Percentiles rank a stretch among this genome's conserved stretches.
Evolutionary conservation across 306 rosid species (phyloP).

Genomic region (Astragalus membranaceus): DNA sequence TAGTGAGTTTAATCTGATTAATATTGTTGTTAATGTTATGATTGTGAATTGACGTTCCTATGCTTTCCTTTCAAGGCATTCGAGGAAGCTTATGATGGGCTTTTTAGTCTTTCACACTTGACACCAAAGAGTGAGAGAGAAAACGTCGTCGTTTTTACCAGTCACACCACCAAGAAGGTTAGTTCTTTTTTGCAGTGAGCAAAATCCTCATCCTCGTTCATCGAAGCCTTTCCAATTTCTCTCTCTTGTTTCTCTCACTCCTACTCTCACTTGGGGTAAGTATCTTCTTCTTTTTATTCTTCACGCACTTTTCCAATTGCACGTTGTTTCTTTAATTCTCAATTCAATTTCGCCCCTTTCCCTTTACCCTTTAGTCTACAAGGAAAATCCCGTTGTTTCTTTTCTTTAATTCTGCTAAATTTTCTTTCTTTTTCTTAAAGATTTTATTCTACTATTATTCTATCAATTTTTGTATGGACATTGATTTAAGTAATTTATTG

Average conservation of each 20-base stretch:
- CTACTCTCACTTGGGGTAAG: conserved; percentile 8
- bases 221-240: background rate
- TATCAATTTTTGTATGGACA: background rate
- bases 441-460: background rate
- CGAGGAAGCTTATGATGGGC: background rate
- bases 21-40: background rate
- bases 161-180: background rate
- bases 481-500: conserved; percentile 29
- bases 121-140: background rate
- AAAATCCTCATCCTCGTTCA: background rate
- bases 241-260: background rate
- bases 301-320: background rate
- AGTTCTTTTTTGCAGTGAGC: background rate
- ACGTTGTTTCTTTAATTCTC: background rate
- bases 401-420: background rate
- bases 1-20: background rate
- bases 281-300: background rate
- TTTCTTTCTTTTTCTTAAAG: background rate
- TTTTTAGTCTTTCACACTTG: background rate
- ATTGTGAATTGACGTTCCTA: background rate
- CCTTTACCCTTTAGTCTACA: background rate
- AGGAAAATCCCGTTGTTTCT: background rate
- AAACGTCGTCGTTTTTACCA: conserved; percentile 1
- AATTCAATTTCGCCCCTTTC: background rate
- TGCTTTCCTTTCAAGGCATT: background rate